Percentiles rank a stretch among this genome's conserved stretches.
phyloP scores from a whole-genome alignment of 2,329 filamentous ascomycete genomes.

The Stagonosporopsis rhizophila region DNA sequence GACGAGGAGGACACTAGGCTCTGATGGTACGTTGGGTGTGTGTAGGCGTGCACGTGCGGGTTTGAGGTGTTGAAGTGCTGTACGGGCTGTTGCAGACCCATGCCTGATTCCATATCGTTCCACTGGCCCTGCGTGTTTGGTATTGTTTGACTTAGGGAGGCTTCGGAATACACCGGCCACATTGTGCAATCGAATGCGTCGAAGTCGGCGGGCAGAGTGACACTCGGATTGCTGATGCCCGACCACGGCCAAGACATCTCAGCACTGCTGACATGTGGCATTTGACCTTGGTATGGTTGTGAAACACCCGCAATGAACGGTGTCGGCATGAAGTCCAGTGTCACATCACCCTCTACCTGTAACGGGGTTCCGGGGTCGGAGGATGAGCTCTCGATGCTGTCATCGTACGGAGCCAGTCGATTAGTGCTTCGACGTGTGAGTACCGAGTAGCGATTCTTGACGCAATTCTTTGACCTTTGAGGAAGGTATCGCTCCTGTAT shows the following conservation, averaged over 20 bases:
- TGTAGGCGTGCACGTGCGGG: neutral
- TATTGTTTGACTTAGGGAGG: neutral
- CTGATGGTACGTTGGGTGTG: neutral
- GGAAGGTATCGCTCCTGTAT: conserved; percentile 47
- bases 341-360: neutral
- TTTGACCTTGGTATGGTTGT: neutral
- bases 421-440: conserved; percentile 6
- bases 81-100: neutral
- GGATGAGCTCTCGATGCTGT: conserved; percentile 6
- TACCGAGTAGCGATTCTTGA: conserved; percentile 49
- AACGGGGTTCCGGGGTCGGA: conserved; percentile 10
- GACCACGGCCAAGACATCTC: neutral
- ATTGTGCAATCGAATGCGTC: neutral
- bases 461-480: conserved; percentile 48
- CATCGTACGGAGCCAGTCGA: neutral
- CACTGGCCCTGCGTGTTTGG: neutral
- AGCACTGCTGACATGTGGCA: neutral
- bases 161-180: neutral
- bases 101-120: neutral
- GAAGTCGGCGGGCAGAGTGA: neutral
- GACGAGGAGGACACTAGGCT: neutral
- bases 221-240: neutral
- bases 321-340: neutral
- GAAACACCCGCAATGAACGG: neutral
- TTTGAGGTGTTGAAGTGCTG: neutral